Evolutionary conservation across 345 rosid species (phyloP).

Genomic region (Psidium guajava): DNA sequence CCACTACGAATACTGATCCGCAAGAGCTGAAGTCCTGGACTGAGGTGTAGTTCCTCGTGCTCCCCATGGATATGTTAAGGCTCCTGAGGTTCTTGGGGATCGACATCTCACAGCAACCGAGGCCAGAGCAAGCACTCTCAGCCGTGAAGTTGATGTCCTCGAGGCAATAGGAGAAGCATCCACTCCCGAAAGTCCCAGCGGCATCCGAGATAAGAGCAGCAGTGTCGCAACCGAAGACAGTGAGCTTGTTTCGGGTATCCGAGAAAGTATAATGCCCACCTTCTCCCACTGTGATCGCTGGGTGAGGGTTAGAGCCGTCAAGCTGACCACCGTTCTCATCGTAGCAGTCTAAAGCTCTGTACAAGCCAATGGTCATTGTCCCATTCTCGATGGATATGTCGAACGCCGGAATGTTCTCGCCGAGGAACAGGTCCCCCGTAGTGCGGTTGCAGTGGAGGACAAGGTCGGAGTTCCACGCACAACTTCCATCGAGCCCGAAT

Average conservation of each 20-base stretch:
- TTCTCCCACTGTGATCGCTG: rapidly evolving
- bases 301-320: not conserved
- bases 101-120: not conserved
- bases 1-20: not conserved
- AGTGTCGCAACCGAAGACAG: not conserved
- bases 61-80: rapidly evolving
- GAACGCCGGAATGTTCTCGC: rapidly evolving
- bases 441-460: not conserved
- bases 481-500: not conserved
- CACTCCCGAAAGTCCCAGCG: not conserved
- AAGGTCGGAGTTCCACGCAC: not conserved
- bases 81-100: not conserved
- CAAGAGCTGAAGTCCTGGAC: not conserved
- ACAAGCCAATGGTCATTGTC: not conserved
- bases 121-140: not conserved
- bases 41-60: not conserved
- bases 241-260: not conserved
- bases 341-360: not conserved
- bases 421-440: not conserved
- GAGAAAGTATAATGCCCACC: not conserved
- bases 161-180: not conserved
- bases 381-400: not conserved
- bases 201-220: not conserved
- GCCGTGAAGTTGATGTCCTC: not conserved
- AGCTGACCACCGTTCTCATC: not conserved